These are phyloP conservation scores for Metschnikowia kunwiensis DNA, from an alignment of 805 yeast species.

Conservation along the genomic window DNA sequence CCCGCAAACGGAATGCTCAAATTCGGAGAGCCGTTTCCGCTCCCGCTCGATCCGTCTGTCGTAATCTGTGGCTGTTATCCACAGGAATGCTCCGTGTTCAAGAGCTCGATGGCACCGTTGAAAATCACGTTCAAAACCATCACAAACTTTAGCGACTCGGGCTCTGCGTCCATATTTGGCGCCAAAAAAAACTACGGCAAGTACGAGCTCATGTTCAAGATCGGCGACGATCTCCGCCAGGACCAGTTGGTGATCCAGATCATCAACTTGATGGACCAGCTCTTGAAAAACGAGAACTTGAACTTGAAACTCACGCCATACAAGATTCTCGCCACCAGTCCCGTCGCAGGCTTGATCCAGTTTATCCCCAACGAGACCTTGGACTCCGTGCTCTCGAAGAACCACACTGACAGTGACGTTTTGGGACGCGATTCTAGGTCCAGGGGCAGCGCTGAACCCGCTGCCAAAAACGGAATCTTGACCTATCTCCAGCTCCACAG, in stretches of 20 bases:
- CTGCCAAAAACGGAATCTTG: constrained; percentile 59
- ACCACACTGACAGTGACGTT: constrained; percentile 12
- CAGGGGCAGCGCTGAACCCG: constrained; percentile 8
- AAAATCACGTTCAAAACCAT: constrained; percentile 72
- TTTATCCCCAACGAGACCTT: constrained; percentile 92
- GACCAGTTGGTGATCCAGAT: constrained; percentile 97
- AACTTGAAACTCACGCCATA: constrained; percentile 88
- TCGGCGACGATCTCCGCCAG: constrained; percentile 93
- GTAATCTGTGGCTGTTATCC: constrained; percentile 73
- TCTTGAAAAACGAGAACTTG: constrained; percentile 83
- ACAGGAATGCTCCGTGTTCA: constrained; percentile 80
- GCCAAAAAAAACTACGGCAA: constrained; percentile 33
- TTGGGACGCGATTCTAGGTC: constrained; percentile 3
- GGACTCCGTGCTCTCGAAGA: constrained; percentile 61
- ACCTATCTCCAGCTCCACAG: constrained; percentile 64
- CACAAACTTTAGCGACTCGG: constrained; percentile 18
- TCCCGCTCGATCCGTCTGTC: constrained; percentile 83
- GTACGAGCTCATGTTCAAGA: constrained; percentile 87
- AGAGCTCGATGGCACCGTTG: constrained; percentile 85
- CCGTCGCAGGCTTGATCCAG: constrained; percentile 88
- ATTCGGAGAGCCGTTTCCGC: constrained; percentile 54
- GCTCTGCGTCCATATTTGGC: constrained; percentile 34
- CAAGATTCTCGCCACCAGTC: constrained; percentile 83
- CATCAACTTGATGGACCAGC: constrained; percentile 83
- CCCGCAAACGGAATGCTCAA: constrained; percentile 37